Evolutionary conservation across 75 land plant genomes (phyloP).

Genomic region (Isoetes taiwanensis): DNA sequence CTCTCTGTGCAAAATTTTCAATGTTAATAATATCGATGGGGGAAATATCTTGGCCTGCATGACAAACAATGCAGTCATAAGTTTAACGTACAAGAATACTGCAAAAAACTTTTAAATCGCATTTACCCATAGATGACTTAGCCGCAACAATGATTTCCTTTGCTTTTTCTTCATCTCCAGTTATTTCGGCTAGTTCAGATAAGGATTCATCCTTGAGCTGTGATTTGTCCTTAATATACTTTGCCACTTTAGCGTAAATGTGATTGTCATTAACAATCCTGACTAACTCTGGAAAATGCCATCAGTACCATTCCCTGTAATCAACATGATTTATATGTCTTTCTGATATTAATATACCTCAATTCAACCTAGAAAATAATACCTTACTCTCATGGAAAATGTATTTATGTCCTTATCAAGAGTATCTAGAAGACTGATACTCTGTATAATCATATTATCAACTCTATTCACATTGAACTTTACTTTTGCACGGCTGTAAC

Average conservation of each 20-base stretch:
- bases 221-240: slow-evolving; percentile 64
- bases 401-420: slow-evolving; percentile 94
- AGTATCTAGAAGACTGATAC: slow-evolving; percentile 80
- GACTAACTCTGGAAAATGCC: slow-evolving; percentile 96
- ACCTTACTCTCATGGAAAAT: slow-evolving; percentile 94
- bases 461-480: slow-evolving; percentile 95
- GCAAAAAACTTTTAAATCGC: background rate
- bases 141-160: slow-evolving; percentile 85
- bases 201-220: slow-evolving; percentile 49
- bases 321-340: background rate
- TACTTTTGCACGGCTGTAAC: slow-evolving; percentile 96
- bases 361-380: too few species aligned
- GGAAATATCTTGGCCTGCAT: slow-evolving; percentile 81
- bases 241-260: slow-evolving; percentile 68
- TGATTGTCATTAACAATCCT: slow-evolving; percentile 92
- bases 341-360: too few species aligned
- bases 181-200: slow-evolving; percentile 53
- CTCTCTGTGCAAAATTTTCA: slow-evolving; percentile 70
- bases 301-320: slow-evolving; percentile 89
- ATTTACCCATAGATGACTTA: slow-evolving; percentile 88
- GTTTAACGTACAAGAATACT: too few species aligned
- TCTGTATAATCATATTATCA: slow-evolving; percentile 98
- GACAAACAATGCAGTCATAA: background rate
- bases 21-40: slow-evolving; percentile 78
- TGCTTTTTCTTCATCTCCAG: slow-evolving; percentile 95